Conservation (phyloP, 108 stramenopile genomes). For the Cyclotella baltica region DNA sequence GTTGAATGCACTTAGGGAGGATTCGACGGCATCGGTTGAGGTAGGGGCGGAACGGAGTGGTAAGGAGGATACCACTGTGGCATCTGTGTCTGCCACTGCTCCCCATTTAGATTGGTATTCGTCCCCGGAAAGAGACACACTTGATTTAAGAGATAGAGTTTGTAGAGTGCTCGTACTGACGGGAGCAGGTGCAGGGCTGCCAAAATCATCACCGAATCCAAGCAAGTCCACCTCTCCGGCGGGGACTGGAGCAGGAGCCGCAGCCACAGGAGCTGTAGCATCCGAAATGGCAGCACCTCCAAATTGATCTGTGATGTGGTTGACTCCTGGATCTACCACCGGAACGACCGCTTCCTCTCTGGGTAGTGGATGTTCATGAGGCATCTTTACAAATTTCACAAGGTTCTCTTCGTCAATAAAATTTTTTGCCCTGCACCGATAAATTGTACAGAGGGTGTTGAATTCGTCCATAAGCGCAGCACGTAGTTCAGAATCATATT, state of each 20-base stretch:
- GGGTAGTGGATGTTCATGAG: constrained; percentile 75
- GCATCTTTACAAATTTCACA: constrained; percentile 76
- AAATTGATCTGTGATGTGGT: constrained; percentile 44
- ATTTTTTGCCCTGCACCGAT: constrained; percentile 89
- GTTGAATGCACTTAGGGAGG: constrained; percentile 48
- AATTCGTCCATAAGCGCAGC: constrained; percentile 92
- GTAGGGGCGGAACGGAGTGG: constrained; percentile 52
- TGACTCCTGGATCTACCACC: constrained; percentile 48
- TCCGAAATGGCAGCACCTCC: constrained; percentile 26
- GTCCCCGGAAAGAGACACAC: constrained; percentile 73
- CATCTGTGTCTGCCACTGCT: constrained; percentile 70
- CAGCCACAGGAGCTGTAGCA: constrained; percentile 18
- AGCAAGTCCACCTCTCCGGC: constrained; percentile 66
- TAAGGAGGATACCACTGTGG: constrained; percentile 63
- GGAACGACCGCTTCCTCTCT: constrained; percentile 41
- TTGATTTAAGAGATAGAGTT: constrained; percentile 59
- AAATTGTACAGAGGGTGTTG: constrained; percentile 96
- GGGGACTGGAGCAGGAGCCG: constrained; percentile 18
- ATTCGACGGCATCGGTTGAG: constrained; percentile 74
- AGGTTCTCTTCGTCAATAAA: constrained; percentile 90
- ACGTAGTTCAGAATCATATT: constrained; percentile 76
- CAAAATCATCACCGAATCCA: constrained; percentile 70
- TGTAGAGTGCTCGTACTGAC: constrained; percentile 40
- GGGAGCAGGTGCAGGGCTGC: constrained; percentile 39
- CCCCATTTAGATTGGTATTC: constrained; percentile 91